Conservation (phyloP, 2,329 filamentous ascomycete species). For the Incumbomyces delicatus region DNA sequence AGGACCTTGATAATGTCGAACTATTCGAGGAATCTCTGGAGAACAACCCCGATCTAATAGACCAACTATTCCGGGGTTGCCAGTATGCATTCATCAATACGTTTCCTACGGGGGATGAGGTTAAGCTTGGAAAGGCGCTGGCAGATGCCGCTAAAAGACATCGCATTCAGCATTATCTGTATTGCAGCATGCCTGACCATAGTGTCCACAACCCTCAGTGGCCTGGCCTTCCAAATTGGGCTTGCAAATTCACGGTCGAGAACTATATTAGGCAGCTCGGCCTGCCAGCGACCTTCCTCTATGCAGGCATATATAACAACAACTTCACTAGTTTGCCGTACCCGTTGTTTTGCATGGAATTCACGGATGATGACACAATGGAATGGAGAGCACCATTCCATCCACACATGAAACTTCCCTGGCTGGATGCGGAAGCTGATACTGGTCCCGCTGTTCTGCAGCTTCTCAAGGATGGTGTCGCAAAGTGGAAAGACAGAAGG, state of each 20-base stretch:
- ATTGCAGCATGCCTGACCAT: conserved; percentile 96
- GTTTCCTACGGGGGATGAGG: conserved; percentile 80
- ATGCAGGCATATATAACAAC: conserved; percentile 97
- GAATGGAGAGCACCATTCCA: conserved; percentile 92
- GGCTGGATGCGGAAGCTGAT: conserved; percentile 94
- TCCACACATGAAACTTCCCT: conserved; percentile 77
- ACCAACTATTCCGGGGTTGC: conserved; percentile 69
- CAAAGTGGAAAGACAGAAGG: conserved; percentile 70
- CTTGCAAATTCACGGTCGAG: conserved; percentile 84
- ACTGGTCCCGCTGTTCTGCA: conserved; percentile 85
- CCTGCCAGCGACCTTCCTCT: conserved; percentile 83
- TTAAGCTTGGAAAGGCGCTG: conserved; percentile 75
- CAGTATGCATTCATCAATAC: conserved; percentile 96
- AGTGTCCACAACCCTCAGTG: conserved; percentile 65
- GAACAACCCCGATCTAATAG: conserved; percentile 63
- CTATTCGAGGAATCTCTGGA: conserved; percentile 56
- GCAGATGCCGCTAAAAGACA: conserved; percentile 81
- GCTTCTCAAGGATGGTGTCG: conserved; percentile 85
- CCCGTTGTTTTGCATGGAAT: conserved; percentile 89
- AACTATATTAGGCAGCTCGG: conserved; percentile 77
- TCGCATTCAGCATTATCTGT: conserved; percentile 77
- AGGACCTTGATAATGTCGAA: conserved; percentile 70
- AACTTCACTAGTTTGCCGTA: conserved; percentile 93
- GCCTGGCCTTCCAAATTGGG: conserved; percentile 83
- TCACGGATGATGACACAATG: conserved; percentile 75